Percentiles rank a stretch among this genome's conserved stretches.
phyloP scores from a whole-genome alignment of 139 green algal species.

The Nannochloris sp. region DNA sequence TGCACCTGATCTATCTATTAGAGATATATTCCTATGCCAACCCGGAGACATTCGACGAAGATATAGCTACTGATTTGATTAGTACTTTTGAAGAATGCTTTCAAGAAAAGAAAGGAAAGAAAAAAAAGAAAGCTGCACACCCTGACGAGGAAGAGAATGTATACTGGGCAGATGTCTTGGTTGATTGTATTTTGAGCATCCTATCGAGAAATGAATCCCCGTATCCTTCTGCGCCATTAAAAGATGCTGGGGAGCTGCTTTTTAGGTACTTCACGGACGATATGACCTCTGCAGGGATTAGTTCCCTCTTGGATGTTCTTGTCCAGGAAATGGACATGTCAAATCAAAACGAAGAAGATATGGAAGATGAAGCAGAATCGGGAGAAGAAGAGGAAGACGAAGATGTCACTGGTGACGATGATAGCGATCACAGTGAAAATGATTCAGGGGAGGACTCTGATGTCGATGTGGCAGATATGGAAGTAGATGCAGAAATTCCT shows the following conservation, averaged over 20 bases:
- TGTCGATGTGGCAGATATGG: slow-evolving; percentile 1
- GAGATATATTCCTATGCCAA: slow-evolving; percentile 51
- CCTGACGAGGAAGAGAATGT: slow-evolving; percentile 13
- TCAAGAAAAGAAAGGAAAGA: slow-evolving; percentile 1
- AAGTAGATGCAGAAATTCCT: slow-evolving; percentile 11
- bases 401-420: slow-evolving; percentile 25
- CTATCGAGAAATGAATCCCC: slow-evolving; percentile 34
- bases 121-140: slow-evolving; percentile 4
- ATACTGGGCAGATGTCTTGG: slow-evolving; percentile 61
- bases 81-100: slow-evolving; percentile 23
- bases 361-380: slow-evolving; percentile 19
- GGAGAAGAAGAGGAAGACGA: slow-evolving; percentile 16
- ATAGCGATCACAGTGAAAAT: slow-evolving; percentile 11
- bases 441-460: slow-evolving; percentile 20
- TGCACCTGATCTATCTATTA: slow-evolving; percentile 45
- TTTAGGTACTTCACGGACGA: slow-evolving; percentile 37
- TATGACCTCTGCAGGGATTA: slow-evolving; percentile 38
- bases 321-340: slow-evolving; percentile 5
- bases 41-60: slow-evolving; percentile 33
- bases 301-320: slow-evolving; percentile 58
- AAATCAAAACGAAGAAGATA: slow-evolving; percentile 11
- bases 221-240: slow-evolving; percentile 53
- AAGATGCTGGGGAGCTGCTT: slow-evolving; percentile 53
- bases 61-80: slow-evolving; percentile 35
- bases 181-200: slow-evolving; percentile 66